Evolutionary conservation across 257 asterid species (phyloP), one percentile per base, ranked within the genome.

Genomic region (Fraxinus quadrangulata): DNA sequence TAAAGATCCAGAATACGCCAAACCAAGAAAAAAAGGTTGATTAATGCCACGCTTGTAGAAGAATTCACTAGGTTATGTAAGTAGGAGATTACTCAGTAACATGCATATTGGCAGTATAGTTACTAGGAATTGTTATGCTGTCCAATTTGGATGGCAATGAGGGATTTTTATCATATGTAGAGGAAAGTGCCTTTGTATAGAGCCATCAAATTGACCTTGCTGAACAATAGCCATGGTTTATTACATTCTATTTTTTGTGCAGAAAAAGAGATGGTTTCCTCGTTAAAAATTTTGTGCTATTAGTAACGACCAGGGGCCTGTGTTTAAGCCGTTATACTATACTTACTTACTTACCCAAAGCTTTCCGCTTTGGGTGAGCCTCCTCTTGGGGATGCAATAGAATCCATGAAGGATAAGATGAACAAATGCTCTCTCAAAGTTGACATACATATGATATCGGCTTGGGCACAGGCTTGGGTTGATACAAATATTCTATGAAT

Each of bases 111-210:
- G 73, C 72, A 79, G 76, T 8, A 17, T 74, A n/a, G 71, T 26
- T 36, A 23, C 24, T 69, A 70, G 75, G 17, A 75, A 45, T 72
- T 34, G 4, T 4, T 40, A 11, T 11, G 73, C 68, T 30, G 80
- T 45, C 78, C 76, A 49, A 70, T 75, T 47, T 45, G 45, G 69
- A 28, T 78, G n/a, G 65, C 78, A 28, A 71, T 37, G 83, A 75
- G 80, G 11, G 74, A 71, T 74, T 70, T 80, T 82, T 79, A 77
- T 49, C 75, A 67, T 78, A 72, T 85, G 74, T 85, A 79, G 79
- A 79, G 79, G 23, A 12, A 2, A 14, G 73, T 30, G 45, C 42
- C 49, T 73, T 59, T 26, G 70, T 74, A 37, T 24, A 33, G 77
- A 71, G 34, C 4, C 30, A 54, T 3, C 39, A 71, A 71, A 71